Conservation (phyloP, 352 stramenopile genomes). For the Globisporangium takayamanum region DNA sequence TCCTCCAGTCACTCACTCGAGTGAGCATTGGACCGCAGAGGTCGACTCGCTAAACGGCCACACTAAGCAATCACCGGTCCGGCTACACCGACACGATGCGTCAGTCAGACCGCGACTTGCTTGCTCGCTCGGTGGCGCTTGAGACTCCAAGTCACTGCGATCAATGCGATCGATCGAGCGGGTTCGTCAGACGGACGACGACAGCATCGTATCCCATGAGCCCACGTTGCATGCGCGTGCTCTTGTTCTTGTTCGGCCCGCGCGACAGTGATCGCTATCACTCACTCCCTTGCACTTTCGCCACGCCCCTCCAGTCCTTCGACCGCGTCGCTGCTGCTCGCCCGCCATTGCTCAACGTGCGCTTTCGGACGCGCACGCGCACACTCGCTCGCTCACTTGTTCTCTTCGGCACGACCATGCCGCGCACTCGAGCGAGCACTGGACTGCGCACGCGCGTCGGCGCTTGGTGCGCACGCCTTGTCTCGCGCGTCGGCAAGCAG, state of each 20-base stretch:
- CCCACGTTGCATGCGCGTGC: not conserved
- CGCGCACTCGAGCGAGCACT: not conserved
- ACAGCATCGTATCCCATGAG: not conserved
- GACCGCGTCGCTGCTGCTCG: too few species aligned
- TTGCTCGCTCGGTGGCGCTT: not conserved
- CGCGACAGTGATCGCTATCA: not conserved
- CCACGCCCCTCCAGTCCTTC: not conserved
- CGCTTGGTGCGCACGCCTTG: constrained; percentile 10
- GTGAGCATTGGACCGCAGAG: too few species aligned
- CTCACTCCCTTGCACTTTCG: not conserved
- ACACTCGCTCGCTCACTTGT: not conserved
- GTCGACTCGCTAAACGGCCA: too few species aligned
- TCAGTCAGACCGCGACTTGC: not conserved
- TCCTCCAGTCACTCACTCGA: too few species aligned
- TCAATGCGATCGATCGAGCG: not conserved
- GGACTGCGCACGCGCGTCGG: constrained; percentile 5
- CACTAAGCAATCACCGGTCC: too few species aligned
- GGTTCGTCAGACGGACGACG: not conserved
- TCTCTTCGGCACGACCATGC: not conserved
- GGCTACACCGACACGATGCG: not conserved
- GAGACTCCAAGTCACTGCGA: not conserved
- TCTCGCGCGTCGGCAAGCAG: constrained; percentile 4
- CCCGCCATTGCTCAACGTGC: not conserved
- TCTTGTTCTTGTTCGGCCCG: not conserved
- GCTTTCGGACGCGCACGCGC: not conserved